Evolutionary conservation across 2,329 filamentous ascomycete species (phyloP), one percentile per base, ranked within the genome.

Genomic region (Calycina herbarum): DNA sequence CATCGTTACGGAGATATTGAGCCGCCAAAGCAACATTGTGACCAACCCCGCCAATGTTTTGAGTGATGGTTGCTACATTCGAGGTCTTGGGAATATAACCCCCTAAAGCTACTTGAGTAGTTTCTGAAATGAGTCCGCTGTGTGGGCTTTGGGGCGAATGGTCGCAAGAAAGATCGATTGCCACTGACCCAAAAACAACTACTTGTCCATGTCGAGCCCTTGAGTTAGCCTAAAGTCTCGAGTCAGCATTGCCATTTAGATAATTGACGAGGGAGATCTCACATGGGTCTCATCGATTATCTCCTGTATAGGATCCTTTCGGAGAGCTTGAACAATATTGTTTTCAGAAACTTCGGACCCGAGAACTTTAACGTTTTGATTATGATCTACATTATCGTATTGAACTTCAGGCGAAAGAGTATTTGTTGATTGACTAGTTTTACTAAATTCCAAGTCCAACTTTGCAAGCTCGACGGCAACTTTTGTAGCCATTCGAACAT

Each of bases 1-100:
- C 78, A 20, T 79, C 74, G 7, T 86, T 87, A 66, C 90, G 84
- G 15, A 83, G 83, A 38, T 89, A 84, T 70, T 93, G 91, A 0
- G 92, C 89, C 57, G 94, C 94, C 59, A 93, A 85, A 17, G 95
- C 93, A 57, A 98, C 92, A 73, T 98, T 98, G 74, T 93, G 89
- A 6, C 92, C 95, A 7, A 98, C 95, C 6, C 95, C 95, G 13
- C 95, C 95, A 7, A 97, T 85, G 0, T 90, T 92, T 74, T 96
- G 93, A 42, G 81, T 87, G 69, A 97, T 96, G 15, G 82, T 81
- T 7, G 93, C 88, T 59, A 92, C 92, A 73, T 98, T 98, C 0
- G 94, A 98, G 0, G 93, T 97, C 66, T 94, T 63, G n/a, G 57
- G 57, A 13, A 58, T 31, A 20, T 38, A 56, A 5, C 27, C 61